Percentiles rank a stretch among this genome's conserved stretches.
Conservation (phyloP, 2,329 filamentous ascomycete species). For the Aspergillus novoparasiticus region DNA sequence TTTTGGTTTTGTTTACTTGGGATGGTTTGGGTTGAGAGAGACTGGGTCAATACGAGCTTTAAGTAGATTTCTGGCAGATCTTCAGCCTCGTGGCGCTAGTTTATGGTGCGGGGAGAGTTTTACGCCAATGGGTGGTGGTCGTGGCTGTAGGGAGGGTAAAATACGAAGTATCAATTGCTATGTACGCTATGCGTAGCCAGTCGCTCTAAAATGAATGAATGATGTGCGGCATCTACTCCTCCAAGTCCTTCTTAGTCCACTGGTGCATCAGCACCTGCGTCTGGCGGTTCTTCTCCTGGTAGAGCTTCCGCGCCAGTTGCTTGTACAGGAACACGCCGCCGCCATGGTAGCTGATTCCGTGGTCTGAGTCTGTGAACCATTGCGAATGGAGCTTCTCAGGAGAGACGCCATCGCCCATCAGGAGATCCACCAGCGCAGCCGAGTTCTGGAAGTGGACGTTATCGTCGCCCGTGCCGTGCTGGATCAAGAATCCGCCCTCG, state of each 20-base stretch:
- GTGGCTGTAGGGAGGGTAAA: no score
- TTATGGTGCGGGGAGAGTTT: no score
- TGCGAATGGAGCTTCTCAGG: slow-evolving; percentile 65
- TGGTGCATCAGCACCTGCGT: slow-evolving; percentile 45
- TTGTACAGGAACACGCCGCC: slow-evolving; percentile 62
- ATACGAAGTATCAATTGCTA: no score
- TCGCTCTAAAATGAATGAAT: no score
- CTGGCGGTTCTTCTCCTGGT: slow-evolving; percentile 60
- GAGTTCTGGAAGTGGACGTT: slow-evolving; percentile 73
- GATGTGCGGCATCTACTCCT: not conserved
- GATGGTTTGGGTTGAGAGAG: no score
- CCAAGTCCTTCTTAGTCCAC: slow-evolving; percentile 37
- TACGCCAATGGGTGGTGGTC: no score
- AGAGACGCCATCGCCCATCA: slow-evolving; percentile 61
- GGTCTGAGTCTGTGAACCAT: slow-evolving; percentile 67
- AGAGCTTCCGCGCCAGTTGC: slow-evolving; percentile 63
- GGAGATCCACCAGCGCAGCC: slow-evolving; percentile 62
- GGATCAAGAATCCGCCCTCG: slow-evolving; percentile 61
- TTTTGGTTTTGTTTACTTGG: not conserved
- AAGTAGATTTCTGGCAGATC: no score
- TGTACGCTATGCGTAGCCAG: no score
- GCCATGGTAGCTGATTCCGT: slow-evolving; percentile 62
- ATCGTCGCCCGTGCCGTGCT: slow-evolving; percentile 70
- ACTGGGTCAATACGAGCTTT: no score
- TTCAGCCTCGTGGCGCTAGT: no score